Percentiles rank a stretch among this genome's conserved stretches.
Conservation (phyloP, 441 rosid species). For the Lepidium campestre region DNA sequence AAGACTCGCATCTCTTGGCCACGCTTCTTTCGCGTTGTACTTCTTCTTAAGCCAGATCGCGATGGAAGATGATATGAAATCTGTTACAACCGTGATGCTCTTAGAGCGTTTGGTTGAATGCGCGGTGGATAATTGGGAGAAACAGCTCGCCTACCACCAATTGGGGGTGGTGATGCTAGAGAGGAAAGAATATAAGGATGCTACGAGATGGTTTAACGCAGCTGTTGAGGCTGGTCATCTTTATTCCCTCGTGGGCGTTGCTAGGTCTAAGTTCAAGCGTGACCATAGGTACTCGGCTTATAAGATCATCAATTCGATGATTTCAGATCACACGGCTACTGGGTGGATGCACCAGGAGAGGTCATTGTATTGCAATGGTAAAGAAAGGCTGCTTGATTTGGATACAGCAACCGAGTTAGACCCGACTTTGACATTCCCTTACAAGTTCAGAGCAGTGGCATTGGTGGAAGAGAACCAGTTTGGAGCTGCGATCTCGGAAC, state of each 20-base stretch:
- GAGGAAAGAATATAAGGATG: conserved; percentile 84
- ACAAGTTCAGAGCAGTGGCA: conserved; percentile 71
- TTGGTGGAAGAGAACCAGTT: conserved; percentile 64
- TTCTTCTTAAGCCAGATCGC: conserved; percentile 79
- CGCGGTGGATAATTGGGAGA: conserved; percentile 73
- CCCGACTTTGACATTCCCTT: conserved; percentile 85
- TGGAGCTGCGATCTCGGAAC: conserved; percentile 67
- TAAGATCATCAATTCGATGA: conserved; percentile 71
- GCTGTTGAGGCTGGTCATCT: conserved; percentile 73
- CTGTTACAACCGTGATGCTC: conserved; percentile 83
- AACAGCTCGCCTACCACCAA: conserved; percentile 77
- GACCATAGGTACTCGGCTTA: conserved; percentile 93
- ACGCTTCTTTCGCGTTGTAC: conserved; percentile 78
- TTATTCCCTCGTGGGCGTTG: conserved; percentile 71
- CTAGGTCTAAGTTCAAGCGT: conserved; percentile 81
- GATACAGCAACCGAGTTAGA: conserved; percentile 68
- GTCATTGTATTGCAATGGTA: conserved; percentile 77
- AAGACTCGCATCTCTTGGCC: conserved; percentile 61
- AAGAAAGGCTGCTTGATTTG: conserved; percentile 74
- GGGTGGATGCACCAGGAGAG: conserved; percentile 98
- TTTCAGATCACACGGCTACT: conserved; percentile 48
- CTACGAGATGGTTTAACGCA: conserved; percentile 72
- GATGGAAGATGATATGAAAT: conserved; percentile 79
- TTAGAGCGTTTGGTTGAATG: conserved; percentile 80
- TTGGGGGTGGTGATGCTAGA: conserved; percentile 89